phyloP scores from a whole-genome alignment of 1,284 basidiomycete species.

The Irpex sp. region DNA sequence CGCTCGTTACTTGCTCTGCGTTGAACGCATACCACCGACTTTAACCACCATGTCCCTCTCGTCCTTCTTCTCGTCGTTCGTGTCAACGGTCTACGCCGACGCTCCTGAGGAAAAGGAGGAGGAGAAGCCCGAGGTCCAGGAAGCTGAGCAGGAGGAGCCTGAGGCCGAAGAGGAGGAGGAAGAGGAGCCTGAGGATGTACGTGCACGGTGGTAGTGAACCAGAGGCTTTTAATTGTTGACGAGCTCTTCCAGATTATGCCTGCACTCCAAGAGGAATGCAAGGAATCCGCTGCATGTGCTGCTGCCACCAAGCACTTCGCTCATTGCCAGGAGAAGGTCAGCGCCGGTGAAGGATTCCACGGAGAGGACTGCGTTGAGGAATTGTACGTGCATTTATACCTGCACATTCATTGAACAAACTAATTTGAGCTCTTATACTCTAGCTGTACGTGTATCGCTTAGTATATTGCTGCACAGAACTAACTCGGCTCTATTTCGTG shows the following conservation, averaged over 20 bases:
- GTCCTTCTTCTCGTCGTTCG: conserved; percentile 43
- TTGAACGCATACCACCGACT: background rate
- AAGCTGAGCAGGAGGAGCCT: conserved; percentile 28
- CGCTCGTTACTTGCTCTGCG: conserved; percentile 6
- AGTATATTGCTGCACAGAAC: conserved; percentile 1
- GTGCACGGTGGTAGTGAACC: conserved; percentile 22
- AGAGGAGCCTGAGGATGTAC: conserved; percentile 80
- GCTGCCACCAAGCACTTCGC: conserved; percentile 81
- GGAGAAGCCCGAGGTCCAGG: conserved; percentile 24
- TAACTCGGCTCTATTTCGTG: conserved; percentile 7
- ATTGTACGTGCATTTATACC: conserved; percentile 35
- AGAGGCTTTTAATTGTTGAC: background rate
- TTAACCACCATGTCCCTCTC: conserved; percentile 34
- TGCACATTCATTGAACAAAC: background rate
- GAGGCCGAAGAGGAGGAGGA: conserved; percentile 39
- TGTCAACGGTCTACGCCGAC: conserved; percentile 55
- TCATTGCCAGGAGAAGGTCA: conserved; percentile 87
- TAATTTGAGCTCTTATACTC: background rate
- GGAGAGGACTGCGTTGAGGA: conserved; percentile 92
- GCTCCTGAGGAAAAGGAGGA: conserved; percentile 41
- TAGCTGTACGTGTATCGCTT: conserved; percentile 46
- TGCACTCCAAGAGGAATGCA: conserved; percentile 71
- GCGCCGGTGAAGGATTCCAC: conserved; percentile 78
- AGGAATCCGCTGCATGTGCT: conserved; percentile 65
- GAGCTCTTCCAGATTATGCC: conserved; percentile 51